Conservation (phyloP, 805 yeast species). For the Komagataella pseudopastoris region DNA sequence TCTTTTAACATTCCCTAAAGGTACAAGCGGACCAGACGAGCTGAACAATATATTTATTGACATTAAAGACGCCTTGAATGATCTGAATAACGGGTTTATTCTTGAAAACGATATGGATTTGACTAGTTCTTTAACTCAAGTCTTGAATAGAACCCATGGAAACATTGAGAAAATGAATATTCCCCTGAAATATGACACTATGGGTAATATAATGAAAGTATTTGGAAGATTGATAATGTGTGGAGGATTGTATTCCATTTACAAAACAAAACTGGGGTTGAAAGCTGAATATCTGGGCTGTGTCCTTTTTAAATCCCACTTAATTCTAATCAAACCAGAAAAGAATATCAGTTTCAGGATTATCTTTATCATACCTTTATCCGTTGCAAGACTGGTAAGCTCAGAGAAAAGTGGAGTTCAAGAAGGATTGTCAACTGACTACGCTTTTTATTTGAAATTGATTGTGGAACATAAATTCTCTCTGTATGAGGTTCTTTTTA, state of each 20-base stretch:
- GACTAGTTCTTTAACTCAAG: slow-evolving; percentile 6
- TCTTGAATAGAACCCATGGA: background rate
- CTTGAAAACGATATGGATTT: slow-evolving; percentile 7
- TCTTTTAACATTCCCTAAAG: slow-evolving; percentile 14
- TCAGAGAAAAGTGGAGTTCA: slow-evolving; percentile 15
- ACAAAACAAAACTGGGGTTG: slow-evolving; percentile 16
- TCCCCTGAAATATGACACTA: slow-evolving; percentile 20
- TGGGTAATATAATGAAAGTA: slow-evolving; percentile 9
- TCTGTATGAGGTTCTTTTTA: slow-evolving; percentile 30
- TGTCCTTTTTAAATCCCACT: slow-evolving; percentile 36
- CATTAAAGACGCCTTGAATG: background rate
- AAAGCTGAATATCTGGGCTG: slow-evolving; percentile 17
- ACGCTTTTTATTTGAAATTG: slow-evolving; percentile 24
- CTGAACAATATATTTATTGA: background rate
- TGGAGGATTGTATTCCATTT: slow-evolving; percentile 28
- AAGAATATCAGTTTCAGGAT: slow-evolving; percentile 18
- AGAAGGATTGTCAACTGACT: slow-evolving; percentile 15
- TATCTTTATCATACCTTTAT: slow-evolving; percentile 34
- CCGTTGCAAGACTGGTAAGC: slow-evolving; percentile 15
- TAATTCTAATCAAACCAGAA: slow-evolving; percentile 21
- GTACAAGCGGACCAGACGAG: slow-evolving; percentile 8
- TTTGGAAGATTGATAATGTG: slow-evolving; percentile 30
- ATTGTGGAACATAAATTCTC: slow-evolving; percentile 28
- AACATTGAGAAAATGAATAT: slow-evolving; percentile 1
- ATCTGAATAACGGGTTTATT: slow-evolving; percentile 9